Evolutionary conservation across 164 flowering plant species (phyloP).

Genomic region (Cinnamomum chago): DNA sequence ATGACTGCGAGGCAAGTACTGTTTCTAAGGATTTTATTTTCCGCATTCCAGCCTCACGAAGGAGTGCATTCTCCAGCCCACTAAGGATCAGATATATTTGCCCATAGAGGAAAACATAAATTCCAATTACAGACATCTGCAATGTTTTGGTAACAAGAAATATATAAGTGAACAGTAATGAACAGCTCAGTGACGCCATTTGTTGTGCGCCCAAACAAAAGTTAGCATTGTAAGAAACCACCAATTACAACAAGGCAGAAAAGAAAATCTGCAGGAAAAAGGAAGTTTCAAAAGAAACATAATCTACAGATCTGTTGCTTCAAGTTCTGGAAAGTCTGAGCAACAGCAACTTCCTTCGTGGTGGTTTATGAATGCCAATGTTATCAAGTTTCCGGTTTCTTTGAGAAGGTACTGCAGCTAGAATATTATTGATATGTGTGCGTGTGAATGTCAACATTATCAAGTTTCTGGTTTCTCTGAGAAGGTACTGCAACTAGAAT

Average conservation of each 20-base stretch:
- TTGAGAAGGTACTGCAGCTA: too few relatives aligned
- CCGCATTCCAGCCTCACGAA: constrained; percentile 55
- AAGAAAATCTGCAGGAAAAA: too few relatives aligned
- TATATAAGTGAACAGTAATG: background rate
- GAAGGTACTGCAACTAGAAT: background rate
- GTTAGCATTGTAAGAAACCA: background rate
- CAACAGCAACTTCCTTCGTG: background rate
- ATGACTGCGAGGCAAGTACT: constrained; percentile 89
- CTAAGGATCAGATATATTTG: constrained; percentile 89
- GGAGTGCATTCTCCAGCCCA: constrained; percentile 68
- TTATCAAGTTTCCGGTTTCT: background rate
- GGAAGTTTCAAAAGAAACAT: background rate
- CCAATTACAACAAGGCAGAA: background rate
- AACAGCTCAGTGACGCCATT: background rate
- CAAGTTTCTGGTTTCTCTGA: background rate
- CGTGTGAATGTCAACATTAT: background rate
- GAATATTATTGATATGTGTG: too few relatives aligned
- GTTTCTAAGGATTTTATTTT: constrained; percentile 76
- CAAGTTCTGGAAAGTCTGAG: background rate
- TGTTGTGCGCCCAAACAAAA: too few relatives aligned
- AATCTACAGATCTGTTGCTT: background rate
- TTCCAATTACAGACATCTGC: constrained; percentile 78
- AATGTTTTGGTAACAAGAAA: constrained; percentile 8
- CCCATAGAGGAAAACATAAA: constrained; percentile 94
- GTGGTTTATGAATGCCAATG: background rate